Conservation (phyloP, 169 alveolate genomes). For the Plasmodium gaboni region DNA sequence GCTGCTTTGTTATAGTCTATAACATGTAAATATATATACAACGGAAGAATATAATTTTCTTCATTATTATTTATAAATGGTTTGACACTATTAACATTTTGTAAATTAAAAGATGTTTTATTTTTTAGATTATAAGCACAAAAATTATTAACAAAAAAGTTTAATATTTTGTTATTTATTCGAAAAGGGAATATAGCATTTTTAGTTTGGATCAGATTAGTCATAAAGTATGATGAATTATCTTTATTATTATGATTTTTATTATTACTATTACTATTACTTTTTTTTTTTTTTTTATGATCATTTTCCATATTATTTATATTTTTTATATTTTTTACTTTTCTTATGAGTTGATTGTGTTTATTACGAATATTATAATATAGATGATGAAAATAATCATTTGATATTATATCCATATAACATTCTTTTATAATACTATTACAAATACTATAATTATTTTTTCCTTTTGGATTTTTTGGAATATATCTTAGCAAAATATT, state of each 20-base stretch:
- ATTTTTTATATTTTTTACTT: not conserved
- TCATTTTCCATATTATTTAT: not conserved
- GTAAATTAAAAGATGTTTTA: slow-evolving; percentile 28
- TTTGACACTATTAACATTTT: slow-evolving; percentile 2
- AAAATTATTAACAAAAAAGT: slow-evolving; percentile 50
- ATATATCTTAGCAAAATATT: not conserved
- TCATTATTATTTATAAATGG: slow-evolving; percentile 6
- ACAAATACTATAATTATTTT: slow-evolving; percentile 58
- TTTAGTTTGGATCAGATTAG: slow-evolving; percentile 13
- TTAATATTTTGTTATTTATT: slow-evolving; percentile 31
- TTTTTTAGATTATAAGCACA: slow-evolving; percentile 54
- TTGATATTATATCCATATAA: slow-evolving; percentile 30
- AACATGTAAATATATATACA: slow-evolving; percentile 61
- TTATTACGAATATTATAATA: slow-evolving; percentile 38
- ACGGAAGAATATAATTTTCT: slow-evolving; percentile 22
- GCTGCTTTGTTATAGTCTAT: slow-evolving; percentile 75
- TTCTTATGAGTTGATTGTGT: slow-evolving; percentile 14
- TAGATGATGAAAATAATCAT: slow-evolving; percentile 52
- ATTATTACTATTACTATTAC: not conserved
- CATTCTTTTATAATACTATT: slow-evolving; percentile 33
- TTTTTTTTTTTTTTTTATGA: not conserved
- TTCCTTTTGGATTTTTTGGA: not conserved
- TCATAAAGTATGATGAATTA: not conserved
- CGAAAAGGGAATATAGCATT: slow-evolving; percentile 1
- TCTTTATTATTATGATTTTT: not conserved